Conservation (phyloP, 1,284 basidiomycete species). For the Tremellales sp. region DNA sequence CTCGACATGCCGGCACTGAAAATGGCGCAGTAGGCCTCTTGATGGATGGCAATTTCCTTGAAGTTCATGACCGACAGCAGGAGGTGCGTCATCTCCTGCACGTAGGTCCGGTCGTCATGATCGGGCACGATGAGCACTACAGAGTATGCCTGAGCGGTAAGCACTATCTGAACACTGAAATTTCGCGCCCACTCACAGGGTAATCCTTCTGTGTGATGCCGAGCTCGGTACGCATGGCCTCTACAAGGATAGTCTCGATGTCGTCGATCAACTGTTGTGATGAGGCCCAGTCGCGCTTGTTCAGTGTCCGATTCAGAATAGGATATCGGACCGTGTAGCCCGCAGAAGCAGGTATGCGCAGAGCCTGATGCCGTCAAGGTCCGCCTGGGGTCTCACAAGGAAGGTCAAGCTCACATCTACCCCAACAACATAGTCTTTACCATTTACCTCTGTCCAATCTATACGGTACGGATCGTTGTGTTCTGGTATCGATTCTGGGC, state of each 20-base stretch:
- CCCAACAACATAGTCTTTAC: conserved; percentile 33
- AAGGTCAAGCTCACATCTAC: conserved; percentile 53
- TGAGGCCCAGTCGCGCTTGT: conserved; percentile 69
- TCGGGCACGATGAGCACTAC: conserved; percentile 90
- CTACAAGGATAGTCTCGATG: conserved; percentile 65
- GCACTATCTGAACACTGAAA: background rate
- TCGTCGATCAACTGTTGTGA: conserved; percentile 68
- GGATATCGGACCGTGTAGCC: conserved; percentile 74
- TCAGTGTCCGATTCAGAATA: conserved; percentile 69
- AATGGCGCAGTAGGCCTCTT: conserved; percentile 90
- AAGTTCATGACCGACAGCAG: conserved; percentile 81
- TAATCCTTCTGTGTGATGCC: conserved; percentile 57
- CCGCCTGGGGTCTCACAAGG: background rate
- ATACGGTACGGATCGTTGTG: conserved; percentile 72
- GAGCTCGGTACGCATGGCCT: conserved; percentile 61
- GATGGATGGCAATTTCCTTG: conserved; percentile 83
- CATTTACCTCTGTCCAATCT: conserved; percentile 65
- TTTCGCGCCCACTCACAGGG: conserved; percentile 53
- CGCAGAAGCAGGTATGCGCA: conserved; percentile 62
- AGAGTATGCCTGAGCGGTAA: conserved; percentile 64
- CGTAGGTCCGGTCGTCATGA: conserved; percentile 77
- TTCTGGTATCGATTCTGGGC: conserved; percentile 72
- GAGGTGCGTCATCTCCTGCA: conserved; percentile 72
- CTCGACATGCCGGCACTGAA: conserved; percentile 93
- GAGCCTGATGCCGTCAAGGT: conserved; percentile 54